phyloP scores from a whole-genome alignment of 495 filamentous ascomycete genomes.

The Aspergillus avenaceus region DNA sequence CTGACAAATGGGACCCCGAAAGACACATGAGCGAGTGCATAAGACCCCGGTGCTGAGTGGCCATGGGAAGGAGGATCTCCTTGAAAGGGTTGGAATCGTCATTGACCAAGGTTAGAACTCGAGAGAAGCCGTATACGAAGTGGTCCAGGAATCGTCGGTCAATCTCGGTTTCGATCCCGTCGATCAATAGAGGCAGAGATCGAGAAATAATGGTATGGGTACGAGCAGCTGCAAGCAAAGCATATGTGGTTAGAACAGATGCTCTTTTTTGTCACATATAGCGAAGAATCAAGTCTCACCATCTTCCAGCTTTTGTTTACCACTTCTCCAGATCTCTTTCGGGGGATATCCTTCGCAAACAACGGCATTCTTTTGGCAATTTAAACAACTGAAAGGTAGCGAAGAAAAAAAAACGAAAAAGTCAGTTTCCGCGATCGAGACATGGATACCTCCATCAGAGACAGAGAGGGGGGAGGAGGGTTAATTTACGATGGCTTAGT shows the following conservation, averaged over 20 bases:
- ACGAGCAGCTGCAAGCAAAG: constrained; percentile 20
- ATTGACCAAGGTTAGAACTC: constrained; percentile 77
- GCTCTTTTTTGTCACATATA: too few species aligned
- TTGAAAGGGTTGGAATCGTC: constrained; percentile 87
- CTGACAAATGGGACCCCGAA: constrained; percentile 72
- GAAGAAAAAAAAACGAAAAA: too few species aligned
- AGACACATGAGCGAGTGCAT: constrained; percentile 93
- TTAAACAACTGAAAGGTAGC: constrained; percentile 54
- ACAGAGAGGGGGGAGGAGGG: neutral
- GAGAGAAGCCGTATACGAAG: constrained; percentile 76
- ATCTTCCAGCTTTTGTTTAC: constrained; percentile 71
- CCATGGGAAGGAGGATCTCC: constrained; percentile 82
- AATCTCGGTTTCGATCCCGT: constrained; percentile 80
- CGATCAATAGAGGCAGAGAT: constrained; percentile 72
- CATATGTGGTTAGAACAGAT: neutral
- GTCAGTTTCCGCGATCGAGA: constrained; percentile 7
- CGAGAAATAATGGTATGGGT: constrained; percentile 48
- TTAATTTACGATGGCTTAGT: constrained; percentile 71
- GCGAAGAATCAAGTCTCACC: constrained; percentile 59
- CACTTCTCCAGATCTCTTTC: constrained; percentile 81
- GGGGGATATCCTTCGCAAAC: constrained; percentile 92
- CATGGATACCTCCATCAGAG: neutral
- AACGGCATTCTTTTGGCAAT: constrained; percentile 92
- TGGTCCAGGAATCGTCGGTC: constrained; percentile 84
- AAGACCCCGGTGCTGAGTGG: constrained; percentile 73